Base-by-base conservation (phyloP, 2,329 filamentous ascomycete genomes). In the Eurotiales sp. region DNA sequence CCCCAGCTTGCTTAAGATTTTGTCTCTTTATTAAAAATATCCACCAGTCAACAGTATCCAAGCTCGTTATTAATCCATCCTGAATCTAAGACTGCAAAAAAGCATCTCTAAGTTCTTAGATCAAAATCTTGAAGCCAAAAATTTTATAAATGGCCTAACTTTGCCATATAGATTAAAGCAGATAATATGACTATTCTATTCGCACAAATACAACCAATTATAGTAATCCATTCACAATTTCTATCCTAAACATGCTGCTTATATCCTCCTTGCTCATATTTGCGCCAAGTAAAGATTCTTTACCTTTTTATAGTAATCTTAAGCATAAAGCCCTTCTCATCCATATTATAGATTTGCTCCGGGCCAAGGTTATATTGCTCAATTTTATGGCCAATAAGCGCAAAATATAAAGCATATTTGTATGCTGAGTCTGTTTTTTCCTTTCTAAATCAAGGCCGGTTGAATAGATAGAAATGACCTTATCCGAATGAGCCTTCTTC, bases 171-270 rank as follows among this genome's bases (percentile, higher is more conserved):
- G 32, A 62, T 61, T 12, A 62, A 39, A 44, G 34, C 29, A 23
- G 52, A 46, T 2, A 48, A 41, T 8, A 61, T 39, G 10, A 36
- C 21, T 11, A 25, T 55, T 22, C 51, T 40, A 50, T 60, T 45
- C 1, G 21, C 39, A 25, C 39, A 41, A 41, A 41, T 43, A 19
- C 14, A 43, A 22, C 3, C 15, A 44, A n/a, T 49, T 43, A 37
- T 50, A 58, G 50, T 62, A 34, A 62, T 59, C 56, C 48, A 61
- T 37, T 60, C 46, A 2, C 42, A 11, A 55, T 60, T 61, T 3
- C 57, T 36, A 58, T 62, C 41, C 27, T 60, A 36, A 22, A 57
- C 4, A 7, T 50, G 21, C 40, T 56, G 25, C 42, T 50, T 51
- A 10, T 46, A 21, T 11, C 52, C 48, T 37, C 32, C 51, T 45